Evolutionary conservation across 1,139 yeast genomes (phyloP).

Genomic region (Suhomyces guaymorum): DNA sequence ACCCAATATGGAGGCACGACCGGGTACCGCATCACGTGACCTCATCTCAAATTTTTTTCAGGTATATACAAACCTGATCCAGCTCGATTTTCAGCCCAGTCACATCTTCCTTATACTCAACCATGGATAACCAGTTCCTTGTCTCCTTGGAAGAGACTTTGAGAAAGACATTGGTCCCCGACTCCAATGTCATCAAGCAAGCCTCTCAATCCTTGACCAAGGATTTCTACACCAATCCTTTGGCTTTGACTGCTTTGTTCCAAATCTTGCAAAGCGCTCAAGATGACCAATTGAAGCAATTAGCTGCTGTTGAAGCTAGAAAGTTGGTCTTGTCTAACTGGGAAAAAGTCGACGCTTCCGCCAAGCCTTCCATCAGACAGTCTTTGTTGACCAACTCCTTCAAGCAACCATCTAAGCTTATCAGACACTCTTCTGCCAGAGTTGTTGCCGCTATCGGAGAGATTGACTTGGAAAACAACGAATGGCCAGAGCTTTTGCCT

Average conservation of each 20-base stretch:
- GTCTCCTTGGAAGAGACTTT: slow-evolving; percentile 76
- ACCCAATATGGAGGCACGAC: slow-evolving; percentile 5
- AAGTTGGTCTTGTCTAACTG: slow-evolving; percentile 76
- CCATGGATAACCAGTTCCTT: slow-evolving; percentile 70
- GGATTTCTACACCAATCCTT: slow-evolving; percentile 71
- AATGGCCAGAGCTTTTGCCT: slow-evolving; percentile 82
- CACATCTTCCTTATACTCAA: slow-evolving; percentile 9
- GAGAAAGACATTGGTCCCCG: slow-evolving; percentile 73
- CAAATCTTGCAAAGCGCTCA: slow-evolving; percentile 73
- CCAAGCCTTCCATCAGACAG: slow-evolving; percentile 62
- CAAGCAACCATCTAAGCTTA: slow-evolving; percentile 54
- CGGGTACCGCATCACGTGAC: slow-evolving; percentile 11
- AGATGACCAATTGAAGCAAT: slow-evolving; percentile 67
- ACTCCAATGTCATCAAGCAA: slow-evolving; percentile 72
- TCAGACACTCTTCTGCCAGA: slow-evolving; percentile 88
- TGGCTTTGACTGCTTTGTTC: slow-evolving; percentile 77
- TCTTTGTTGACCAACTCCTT: slow-evolving; percentile 72
- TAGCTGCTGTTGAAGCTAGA: slow-evolving; percentile 95
- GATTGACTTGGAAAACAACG: slow-evolving; percentile 60
- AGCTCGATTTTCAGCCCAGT: slow-evolving; percentile 5
- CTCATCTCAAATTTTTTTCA: slow-evolving; percentile 16
- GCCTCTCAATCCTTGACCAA: slow-evolving; percentile 77
- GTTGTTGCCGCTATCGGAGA: slow-evolving; percentile 86
- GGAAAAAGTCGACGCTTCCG: slow-evolving; percentile 55
- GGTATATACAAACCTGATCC: slow-evolving; percentile 6